Base-by-base conservation (phyloP, 345 rosid genomes). In the Murraya paniculata region DNA sequence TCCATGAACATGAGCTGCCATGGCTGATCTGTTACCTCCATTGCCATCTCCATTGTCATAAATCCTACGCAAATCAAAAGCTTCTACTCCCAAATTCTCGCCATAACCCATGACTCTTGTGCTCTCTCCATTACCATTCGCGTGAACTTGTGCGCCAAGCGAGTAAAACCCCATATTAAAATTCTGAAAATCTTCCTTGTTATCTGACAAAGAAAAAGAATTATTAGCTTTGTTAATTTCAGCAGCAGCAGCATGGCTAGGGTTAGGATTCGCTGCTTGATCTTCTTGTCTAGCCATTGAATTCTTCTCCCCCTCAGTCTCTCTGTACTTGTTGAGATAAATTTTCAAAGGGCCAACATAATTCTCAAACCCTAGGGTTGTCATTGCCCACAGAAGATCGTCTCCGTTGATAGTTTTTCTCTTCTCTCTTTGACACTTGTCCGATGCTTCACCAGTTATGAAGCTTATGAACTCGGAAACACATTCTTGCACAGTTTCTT, bases 391-490 rank as follows among this genome's bases (percentile, higher is more conserved):
- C 57, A 84, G 16, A 35, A 84, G 81, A 35, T 84, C 87, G 13
- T 84, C 87, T 0, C 87, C 87, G 24, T 84, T 84, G 25, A 84
- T 84, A 39, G 87, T 84, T 70, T 84, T 84, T 24, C 87, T 58
- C 65, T 81, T 84, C 69, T 84, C 87, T 41, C 78, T 67, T 16
- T 79, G 87, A 33, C 87, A 84, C 76, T 84, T 84, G 25, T 84
- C 84, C 0, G 87, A 81, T 11, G 87, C 87, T 38, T 84, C 87
- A 1, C 87, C 87, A 0, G 86, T 84, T 71, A 84, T 69, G 78
- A 84, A 84, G 78, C 84, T 84, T 25, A 84, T 84, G 86, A 84
- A 81, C 82, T 84, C 87, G 3, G 84, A 84, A 0, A 84, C 84
- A 16, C 87, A 84, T 73, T 84, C 87, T n/a, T 84, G 87, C 22